Evolutionary conservation across 225 moss, liverwort and hornwort species (phyloP).

Genomic region (Neckera pumila): DNA sequence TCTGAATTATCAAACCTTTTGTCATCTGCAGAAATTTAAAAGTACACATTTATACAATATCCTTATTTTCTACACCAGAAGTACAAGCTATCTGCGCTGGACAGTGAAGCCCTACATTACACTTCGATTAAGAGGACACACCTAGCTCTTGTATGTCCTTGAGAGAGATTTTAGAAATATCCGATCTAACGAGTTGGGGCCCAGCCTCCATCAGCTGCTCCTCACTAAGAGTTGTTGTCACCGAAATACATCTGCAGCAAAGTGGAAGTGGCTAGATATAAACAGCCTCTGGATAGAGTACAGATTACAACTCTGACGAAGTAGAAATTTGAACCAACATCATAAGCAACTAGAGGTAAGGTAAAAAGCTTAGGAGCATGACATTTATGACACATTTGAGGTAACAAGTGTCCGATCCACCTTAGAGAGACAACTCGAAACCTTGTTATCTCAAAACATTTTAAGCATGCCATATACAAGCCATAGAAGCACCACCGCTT

Average conservation of each 20-base stretch:
- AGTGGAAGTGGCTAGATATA: background rate
- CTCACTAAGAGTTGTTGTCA: slow-evolving; percentile 76
- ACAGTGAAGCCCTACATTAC: background rate
- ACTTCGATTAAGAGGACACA: slow-evolving; percentile 32
- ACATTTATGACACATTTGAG: background rate
- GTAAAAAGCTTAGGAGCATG: background rate
- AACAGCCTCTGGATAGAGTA: background rate
- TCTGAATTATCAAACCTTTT: slow-evolving; percentile 2
- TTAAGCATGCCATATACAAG: background rate
- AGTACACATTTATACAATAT: slow-evolving; percentile 19
- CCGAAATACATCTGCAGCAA: slow-evolving; percentile 75
- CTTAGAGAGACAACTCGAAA: background rate
- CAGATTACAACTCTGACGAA: background rate
- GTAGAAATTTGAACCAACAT: background rate
- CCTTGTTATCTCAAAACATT: background rate
- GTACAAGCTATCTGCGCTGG: background rate
- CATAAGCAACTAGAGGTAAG: background rate
- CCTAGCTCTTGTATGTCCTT: slow-evolving; percentile 67
- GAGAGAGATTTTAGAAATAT: slow-evolving; percentile 75
- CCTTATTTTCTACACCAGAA: background rate
- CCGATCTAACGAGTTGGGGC: slow-evolving; percentile 60
- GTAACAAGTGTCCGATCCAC: background rate
- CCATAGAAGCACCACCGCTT: background rate
- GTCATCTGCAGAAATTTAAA: slow-evolving; percentile 34
- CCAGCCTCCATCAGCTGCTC: slow-evolving; percentile 59